Conservation (phyloP, 495 filamentous ascomycete species). For the Daldinia bambusicola region DNA sequence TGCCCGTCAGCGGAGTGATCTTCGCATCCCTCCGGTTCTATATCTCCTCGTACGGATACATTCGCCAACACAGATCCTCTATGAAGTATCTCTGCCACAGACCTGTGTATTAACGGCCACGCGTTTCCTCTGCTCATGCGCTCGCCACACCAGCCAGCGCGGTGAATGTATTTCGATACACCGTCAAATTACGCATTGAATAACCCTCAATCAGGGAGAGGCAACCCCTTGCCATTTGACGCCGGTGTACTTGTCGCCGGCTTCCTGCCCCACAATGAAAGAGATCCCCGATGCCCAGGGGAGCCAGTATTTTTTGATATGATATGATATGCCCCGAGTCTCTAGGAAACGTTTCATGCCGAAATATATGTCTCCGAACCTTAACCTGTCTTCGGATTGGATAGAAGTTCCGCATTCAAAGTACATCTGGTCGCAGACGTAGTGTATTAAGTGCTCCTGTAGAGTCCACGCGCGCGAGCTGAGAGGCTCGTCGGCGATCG, state of each 20-base stretch:
- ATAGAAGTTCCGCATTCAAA: constrained; percentile 45
- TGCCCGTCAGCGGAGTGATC: constrained; percentile 19
- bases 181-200: constrained; percentile 26
- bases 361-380: constrained; percentile 32
- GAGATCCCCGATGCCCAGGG: constrained; percentile 19
- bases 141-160: constrained; percentile 31
- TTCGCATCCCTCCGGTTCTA: constrained; percentile 18
- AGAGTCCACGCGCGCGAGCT: constrained; percentile 45
- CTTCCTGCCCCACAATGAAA: constrained; percentile 28
- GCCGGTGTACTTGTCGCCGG: constrained; percentile 5
- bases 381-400: constrained; percentile 28
- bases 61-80: constrained; percentile 33
- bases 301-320: constrained; percentile 26
- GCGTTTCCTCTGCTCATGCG: constrained; percentile 64
- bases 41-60: constrained; percentile 22
- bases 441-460: constrained; percentile 47
- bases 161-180: constrained; percentile 25
- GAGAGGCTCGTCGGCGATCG: constrained; percentile 37
- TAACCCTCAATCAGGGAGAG: constrained; percentile 28
- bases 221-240: constrained; percentile 24
- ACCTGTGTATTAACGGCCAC: constrained; percentile 17
- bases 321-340: constrained; percentile 18
- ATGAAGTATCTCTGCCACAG: constrained; percentile 33
- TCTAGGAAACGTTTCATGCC: constrained; percentile 29
- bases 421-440: constrained; percentile 38